Base-by-base conservation (phyloP, 1,139 yeast species). In the Nakaseomyces nivariensis region DNA sequence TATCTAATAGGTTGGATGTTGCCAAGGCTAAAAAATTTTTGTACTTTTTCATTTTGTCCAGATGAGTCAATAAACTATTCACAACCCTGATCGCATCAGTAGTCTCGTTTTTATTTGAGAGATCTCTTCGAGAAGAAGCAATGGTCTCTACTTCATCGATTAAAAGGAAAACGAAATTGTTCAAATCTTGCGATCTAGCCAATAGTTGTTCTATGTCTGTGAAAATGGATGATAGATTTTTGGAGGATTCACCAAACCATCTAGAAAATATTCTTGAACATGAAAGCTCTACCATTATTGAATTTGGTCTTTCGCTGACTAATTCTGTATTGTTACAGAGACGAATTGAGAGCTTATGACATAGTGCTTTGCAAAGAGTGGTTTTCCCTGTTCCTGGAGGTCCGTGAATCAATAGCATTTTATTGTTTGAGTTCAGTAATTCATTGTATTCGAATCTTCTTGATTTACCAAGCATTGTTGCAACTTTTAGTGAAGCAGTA, bases 371-470 rank as follows among this genome's bases (percentile, higher is more conserved):
- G 33, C 78, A 76, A 37, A 75, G 55, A 0, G 78, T 71, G 0
- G 79, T 74, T 58, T 76, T 76, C 5, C 81, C 79, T 10, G 78
- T 73, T 2, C 80, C 80, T 1, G 80, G 78, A 6, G 78, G 77
- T 0, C 79, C 80, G 48, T 70, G 67, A 1, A 71, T 55, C 25
- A 72, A 49, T 5, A 69, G 50, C 17, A 70, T 46, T 45, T 65
- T 67, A 48, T 65, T 67, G 45, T 56, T 61, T 40, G 22, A 42
- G 26, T 40, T 49, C 8, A 45, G 5, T 8, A 48, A 32, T 22
- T 36, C 29, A 26, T 45, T 34, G n/a, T 17, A 37, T 37, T 34
- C 32, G 17, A 13, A 9, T 24, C 36, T 11, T 43, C 32, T 13
- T 48, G 43, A 9, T 43, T 46, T 4, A 45, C 31, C 11, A 43